Evolutionary conservation across 2,329 filamentous ascomycete species (phyloP).

Genomic region (Cladosporium velox): DNA sequence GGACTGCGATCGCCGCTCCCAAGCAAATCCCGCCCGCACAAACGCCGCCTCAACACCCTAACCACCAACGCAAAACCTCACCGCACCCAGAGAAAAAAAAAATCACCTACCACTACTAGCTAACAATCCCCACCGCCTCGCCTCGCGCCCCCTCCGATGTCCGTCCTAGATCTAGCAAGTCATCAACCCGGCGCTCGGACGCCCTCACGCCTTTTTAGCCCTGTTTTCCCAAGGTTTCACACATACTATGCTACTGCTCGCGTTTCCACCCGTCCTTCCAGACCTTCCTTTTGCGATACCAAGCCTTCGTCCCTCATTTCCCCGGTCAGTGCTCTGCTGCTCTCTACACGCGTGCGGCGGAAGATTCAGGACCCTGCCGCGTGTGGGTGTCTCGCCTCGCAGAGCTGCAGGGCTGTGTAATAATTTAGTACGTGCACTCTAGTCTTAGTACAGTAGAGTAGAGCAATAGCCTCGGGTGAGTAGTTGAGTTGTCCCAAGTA

Average conservation of each 20-base stretch:
- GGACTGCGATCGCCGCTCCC: conserved; percentile 2
- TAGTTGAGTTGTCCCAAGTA: not conserved
- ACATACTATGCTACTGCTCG: not conserved
- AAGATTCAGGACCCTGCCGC: not conserved
- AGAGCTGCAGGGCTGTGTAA: not conserved
- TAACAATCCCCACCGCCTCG: conserved; percentile 2
- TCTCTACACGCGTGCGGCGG: not conserved
- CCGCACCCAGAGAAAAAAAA: not conserved
- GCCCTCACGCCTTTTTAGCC: not conserved
- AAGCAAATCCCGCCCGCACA: not conserved
- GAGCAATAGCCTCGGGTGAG: conserved; percentile 3
- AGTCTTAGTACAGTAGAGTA: not conserved
- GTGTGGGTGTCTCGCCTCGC: conserved; percentile 4
- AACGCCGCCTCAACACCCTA: conserved; percentile 1
- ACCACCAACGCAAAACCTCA: not conserved
- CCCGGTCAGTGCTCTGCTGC: conserved; percentile 11
- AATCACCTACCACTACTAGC: not conserved
- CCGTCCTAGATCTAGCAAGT: not conserved
- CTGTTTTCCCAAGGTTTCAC: not conserved
- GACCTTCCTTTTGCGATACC: not conserved
- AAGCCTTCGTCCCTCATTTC: conserved; percentile 5
- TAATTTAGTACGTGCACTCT: not conserved
- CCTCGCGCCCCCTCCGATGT: not conserved
- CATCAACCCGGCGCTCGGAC: not conserved
- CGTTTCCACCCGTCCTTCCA: conserved; percentile 9